Base-by-base conservation (phyloP, 768 basidiomycete genomes). In the Hericium coralloides region DNA sequence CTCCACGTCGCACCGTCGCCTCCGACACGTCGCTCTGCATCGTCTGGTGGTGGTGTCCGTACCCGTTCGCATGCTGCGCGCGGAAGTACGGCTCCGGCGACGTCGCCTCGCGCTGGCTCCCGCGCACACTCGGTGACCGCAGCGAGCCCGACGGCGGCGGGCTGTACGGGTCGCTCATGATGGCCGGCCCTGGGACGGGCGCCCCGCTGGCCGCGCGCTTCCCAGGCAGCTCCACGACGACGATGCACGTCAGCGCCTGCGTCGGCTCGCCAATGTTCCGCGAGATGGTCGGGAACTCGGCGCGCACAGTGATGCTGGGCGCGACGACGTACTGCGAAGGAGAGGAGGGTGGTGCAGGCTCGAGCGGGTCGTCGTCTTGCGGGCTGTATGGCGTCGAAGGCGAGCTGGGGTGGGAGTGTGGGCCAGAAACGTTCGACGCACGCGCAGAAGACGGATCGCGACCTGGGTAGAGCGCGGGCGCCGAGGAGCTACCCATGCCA, bases 241-340 rank as follows among this genome's bases (percentile, higher is more conserved):
- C 86, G 66, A 98, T 88, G 68, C 95, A 98, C 10, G 95, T 97
- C 60, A 98, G 73, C 1, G 91, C 88, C 69, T 95, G 92, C 63
- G 82, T 90, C 37, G 78, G 62, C 60, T 87, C 82, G 58, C 31
- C 31, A 2, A 68, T 75, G 45, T 82, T 81, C 55, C 92, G 81
- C 12, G 88, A 80, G 37, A 98, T 78, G 18, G 85, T 85, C 0
- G 89, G 78, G 68, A 92, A 95, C 72, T 99, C 97, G 6, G 95
- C 85, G 47, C 93, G 84, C 66, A 98, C 91, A 68, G 92, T 89
- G 66, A 99, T 97, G 23, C 87, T 85, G 7, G 97, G 97, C 1
- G 93, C 84, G 66, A 97, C 87, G 61, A 98, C 82, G 66, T 89
- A 92, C 57, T 62, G 62, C 23, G 66, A 68, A 20, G 80, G 81